Evolutionary conservation across 306 rosid genomes (phyloP), one percentile per base, ranked within the genome.

Genomic region (Sechiopsis laciniata): DNA sequence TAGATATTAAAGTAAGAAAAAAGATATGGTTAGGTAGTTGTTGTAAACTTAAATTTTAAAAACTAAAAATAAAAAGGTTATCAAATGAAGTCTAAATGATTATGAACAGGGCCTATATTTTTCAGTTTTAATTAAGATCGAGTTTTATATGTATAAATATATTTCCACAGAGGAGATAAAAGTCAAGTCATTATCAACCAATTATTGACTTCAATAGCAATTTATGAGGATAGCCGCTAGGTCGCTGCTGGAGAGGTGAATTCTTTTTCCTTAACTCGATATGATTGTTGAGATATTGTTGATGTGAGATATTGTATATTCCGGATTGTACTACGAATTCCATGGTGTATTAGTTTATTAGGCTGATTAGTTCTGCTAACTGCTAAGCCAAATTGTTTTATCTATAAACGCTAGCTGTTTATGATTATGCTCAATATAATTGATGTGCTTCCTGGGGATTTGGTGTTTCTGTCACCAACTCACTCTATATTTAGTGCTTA

Each of bases 161-260:
- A n/a, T n/a, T n/a, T n/a, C n/a, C n/a, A n/a, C n/a, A n/a, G n/a
- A n/a, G n/a, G n/a, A n/a, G n/a, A n/a, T n/a, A n/a, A n/a, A n/a
- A n/a, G n/a, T n/a, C n/a, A n/a, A n/a, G n/a, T n/a, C n/a, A n/a
- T n/a, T n/a, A n/a, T n/a, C n/a, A n/a, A n/a, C n/a, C n/a, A n/a
- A n/a, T n/a, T n/a, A n/a, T n/a, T n/a, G n/a, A n/a, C n/a, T n/a
- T n/a, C n/a, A n/a, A n/a, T n/a, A n/a, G n/a, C n/a, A n/a, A n/a
- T n/a, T n/a, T n/a, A n/a, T n/a, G n/a, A n/a, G n/a, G n/a, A n/a
- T n/a, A n/a, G n/a, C n/a, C n/a, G n/a, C n/a, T n/a, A n/a, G n/a
- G n/a, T n/a, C n/a, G 91, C 91, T 0, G 93, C 93, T 21, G 96
- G 89, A 69, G 96, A 86, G 93, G 96, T 90, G 75, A 48, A 21